Base-by-base conservation (phyloP, 441 rosid genomes). In the Bocquillonia castaneifolia region DNA sequence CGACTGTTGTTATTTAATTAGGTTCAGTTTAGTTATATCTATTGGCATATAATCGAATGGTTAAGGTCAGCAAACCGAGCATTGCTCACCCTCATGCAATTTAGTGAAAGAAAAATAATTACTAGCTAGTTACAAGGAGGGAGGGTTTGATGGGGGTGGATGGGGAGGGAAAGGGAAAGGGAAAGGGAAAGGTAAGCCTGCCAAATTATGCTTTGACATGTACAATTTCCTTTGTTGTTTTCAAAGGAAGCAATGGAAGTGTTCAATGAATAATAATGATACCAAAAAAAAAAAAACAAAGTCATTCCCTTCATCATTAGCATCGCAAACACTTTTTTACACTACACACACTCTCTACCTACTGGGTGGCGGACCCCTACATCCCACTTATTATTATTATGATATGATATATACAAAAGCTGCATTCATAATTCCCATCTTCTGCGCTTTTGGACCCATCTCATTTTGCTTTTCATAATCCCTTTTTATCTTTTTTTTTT, bases 211-310 rank as follows among this genome's bases (percentile, higher is more conserved):
- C 29, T 67, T 14, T 17, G 17, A 37, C 17, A 26, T 26, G 7
- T 32, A 18, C n/a, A 20, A 47, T 45, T 14, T 18, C 3, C 17
- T 7, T 20, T 32, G 56, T 26, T 57, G 10, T 32, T 68, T 57
- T 57, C 36, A 25, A 45, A 29, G 39, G 59, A 55, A 61, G 69
- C 69, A 59, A 32, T 64, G 68, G 83, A 61, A 47, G 55, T 62
- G 79, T 77, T 75, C 81, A 75, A 66, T 82, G 83, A 70, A 82
- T 42, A 44, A n/a, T n/a, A n/a, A n/a, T n/a, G n/a, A n/a, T n/a
- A 20, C 59, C 72, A 32, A 52, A 53, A 22, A 59, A 68, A 31
- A 2, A 47, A 7, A 40, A 15, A 9, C 32, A 3, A 52, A 78
- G 77, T 78, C 76, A 44, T 14, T 47, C 40, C 9, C 31, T 64